phyloP scores from a whole-genome alignment of 2,329 filamentous ascomycete genomes.

The Paraphaeosphaeria sporulosa region DNA sequence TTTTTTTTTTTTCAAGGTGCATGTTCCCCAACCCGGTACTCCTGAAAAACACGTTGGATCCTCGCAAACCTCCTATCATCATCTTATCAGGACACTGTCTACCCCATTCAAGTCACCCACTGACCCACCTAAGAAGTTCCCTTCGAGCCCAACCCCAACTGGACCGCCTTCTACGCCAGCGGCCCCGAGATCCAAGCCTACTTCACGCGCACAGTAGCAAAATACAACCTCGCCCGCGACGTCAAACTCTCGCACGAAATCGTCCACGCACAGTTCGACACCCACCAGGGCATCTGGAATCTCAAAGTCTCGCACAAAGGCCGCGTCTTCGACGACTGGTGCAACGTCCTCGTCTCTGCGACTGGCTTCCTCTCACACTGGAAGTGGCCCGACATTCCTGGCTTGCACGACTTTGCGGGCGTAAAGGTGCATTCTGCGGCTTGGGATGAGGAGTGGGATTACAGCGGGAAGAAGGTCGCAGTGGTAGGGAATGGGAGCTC shows the following conservation, averaged over 20 bases:
- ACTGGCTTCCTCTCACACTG: constrained; percentile 25
- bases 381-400: constrained; percentile 56
- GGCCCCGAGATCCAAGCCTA: constrained; percentile 52
- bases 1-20: too few species aligned
- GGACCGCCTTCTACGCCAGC: constrained; percentile 49
- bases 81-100: too few species aligned
- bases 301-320: constrained; percentile 28
- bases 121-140: constrained; percentile 27
- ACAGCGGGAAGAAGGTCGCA: constrained; percentile 26
- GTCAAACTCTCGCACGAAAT: constrained; percentile 45
- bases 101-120: background rate
- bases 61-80: background rate
- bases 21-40: background rate
- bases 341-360: constrained; percentile 22
- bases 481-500: constrained; percentile 32
- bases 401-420: constrained; percentile 56
- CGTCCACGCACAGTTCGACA: constrained; percentile 48
- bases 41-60: background rate
- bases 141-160: constrained; percentile 52
- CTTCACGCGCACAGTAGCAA: constrained; percentile 46
- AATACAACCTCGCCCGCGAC: constrained; percentile 22
- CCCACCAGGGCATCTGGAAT: constrained; percentile 30
- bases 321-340: constrained; percentile 21
- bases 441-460: constrained; percentile 55
- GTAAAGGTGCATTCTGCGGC: constrained; percentile 62